Evolutionary conservation across 1,139 yeast species (phyloP), one percentile per base, ranked within the genome.

Genomic region (Geotrichum candidum): DNA sequence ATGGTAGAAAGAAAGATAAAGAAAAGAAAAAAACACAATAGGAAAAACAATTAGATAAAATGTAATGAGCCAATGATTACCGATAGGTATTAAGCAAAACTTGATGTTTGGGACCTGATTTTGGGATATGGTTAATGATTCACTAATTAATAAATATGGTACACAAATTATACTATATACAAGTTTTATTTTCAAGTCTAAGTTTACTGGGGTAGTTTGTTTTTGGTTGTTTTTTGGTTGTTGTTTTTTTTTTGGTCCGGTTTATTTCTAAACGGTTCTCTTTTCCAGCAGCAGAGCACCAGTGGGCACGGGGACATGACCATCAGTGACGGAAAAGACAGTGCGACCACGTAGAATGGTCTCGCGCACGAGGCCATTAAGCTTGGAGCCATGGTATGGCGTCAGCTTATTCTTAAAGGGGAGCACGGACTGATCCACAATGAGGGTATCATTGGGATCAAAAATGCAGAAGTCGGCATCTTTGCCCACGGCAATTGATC

Each of bases 391-490:
- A 69, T 88, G 80, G 72, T 89, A 91, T 0, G 97, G 96, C 1
- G 96, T 88, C 64, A 90, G 74, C 73, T 90, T 91, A 77, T 91
- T 91, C 69, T 90, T 90, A 79, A 89, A 92, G 68, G 75, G 83
- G 35, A 89, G 81, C 60, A 82, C 79, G 35, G 79, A 77, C 73
- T 88, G 87, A n/a, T 79, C 78, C 55, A 91, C 81, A 2, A 73
- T 73, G 73, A 87, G 87, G 56, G 71, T 73, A 13, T 78, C 79
- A 11, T 79, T 77, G 9, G 90, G 84, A 72, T 91, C 95, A 72
- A 91, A 90, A 5, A 91, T 78, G 55, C 88, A 84, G 67, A 91
- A 83, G 74, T 91, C 97, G 0, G 97, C 97, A 75, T 91, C 96
- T 70, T 80, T 82, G 0, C 97, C 97, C 25, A 80, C 80, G 48